Evolutionary conservation across 306 rosid genomes (phyloP).

Genomic region (Dryas drummondii): DNA sequence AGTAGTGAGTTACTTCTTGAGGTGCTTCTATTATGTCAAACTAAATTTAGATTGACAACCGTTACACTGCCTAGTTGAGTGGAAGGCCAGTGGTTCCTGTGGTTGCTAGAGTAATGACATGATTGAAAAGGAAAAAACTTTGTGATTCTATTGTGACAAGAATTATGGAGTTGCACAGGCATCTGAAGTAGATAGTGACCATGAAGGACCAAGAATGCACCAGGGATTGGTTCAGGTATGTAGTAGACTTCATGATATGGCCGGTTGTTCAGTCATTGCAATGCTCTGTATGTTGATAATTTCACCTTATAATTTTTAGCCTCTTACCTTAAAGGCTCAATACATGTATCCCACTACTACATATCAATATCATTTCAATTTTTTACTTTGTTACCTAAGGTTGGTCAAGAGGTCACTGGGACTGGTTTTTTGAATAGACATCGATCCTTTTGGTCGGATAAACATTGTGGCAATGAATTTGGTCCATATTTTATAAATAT

Average conservation of each 20-base stretch:
- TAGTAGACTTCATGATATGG: conserved; percentile 16
- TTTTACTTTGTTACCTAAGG: background rate
- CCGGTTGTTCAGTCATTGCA: conserved; percentile 25
- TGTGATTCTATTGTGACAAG: conserved; percentile 35
- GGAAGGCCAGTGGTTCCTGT: conserved; percentile 34
- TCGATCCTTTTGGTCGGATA: background rate
- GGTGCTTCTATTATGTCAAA: conserved; percentile 38
- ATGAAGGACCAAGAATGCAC: conserved; percentile 33
- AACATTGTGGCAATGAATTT: background rate
- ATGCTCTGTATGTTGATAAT: conserved; percentile 5
- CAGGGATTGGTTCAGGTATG: conserved; percentile 49
- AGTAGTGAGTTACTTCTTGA: conserved; percentile 40
- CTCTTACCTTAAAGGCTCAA: background rate
- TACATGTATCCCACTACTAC: background rate
- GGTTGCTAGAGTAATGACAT: conserved; percentile 39
- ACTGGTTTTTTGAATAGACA: background rate
- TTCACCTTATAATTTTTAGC: background rate
- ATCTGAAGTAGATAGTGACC: conserved; percentile 36
- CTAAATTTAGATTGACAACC: conserved; percentile 23
- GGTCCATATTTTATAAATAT: background rate
- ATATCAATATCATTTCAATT: background rate
- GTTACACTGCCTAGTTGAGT: conserved; percentile 35
- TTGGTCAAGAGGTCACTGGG: conserved; percentile 1
- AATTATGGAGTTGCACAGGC: conserved; percentile 38
- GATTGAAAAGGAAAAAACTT: conserved; percentile 16